phyloP scores from a whole-genome alignment of 108 stramenopile genomes.

The Nitzschia sp. region DNA sequence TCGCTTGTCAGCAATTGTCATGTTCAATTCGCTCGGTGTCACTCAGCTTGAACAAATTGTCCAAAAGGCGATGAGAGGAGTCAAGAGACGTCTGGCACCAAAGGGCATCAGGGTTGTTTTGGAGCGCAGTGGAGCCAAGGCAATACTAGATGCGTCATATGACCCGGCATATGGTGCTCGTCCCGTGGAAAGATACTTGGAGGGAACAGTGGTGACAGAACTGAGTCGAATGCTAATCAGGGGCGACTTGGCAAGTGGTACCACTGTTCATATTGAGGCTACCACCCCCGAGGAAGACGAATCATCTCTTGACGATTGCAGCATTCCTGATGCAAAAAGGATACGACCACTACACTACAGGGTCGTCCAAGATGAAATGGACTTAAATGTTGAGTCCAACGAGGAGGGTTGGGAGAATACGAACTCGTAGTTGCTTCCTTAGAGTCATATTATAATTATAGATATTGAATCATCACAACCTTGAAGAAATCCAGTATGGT shows the following conservation, averaged over 20 bases:
- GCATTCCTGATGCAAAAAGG: slow-evolving; percentile 29
- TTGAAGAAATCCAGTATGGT: background rate
- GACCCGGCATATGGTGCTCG: slow-evolving; percentile 83
- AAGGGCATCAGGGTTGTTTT: slow-evolving; percentile 69
- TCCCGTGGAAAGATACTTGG: slow-evolving; percentile 81
- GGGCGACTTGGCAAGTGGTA: slow-evolving; percentile 66
- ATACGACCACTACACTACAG: slow-evolving; percentile 15
- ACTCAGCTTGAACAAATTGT: slow-evolving; percentile 85
- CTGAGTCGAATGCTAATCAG: slow-evolving; percentile 84
- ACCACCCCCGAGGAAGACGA: slow-evolving; percentile 62
- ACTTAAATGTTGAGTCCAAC: slow-evolving; percentile 1
- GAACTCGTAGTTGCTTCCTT: background rate
- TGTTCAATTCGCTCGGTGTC: slow-evolving; percentile 85
- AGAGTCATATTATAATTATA: background rate
- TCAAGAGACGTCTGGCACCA: slow-evolving; percentile 60
- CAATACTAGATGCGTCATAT: slow-evolving; percentile 78
- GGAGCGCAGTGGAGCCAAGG: slow-evolving; percentile 67
- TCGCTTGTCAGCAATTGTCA: slow-evolving; percentile 91
- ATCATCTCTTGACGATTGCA: slow-evolving; percentile 50
- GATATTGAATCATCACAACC: background rate
- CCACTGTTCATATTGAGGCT: slow-evolving; percentile 77
- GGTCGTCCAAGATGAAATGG: slow-evolving; percentile 19
- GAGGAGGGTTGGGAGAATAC: slow-evolving; percentile 13
- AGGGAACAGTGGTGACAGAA: slow-evolving; percentile 73
- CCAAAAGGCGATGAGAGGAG: slow-evolving; percentile 71